These are phyloP conservation scores for Aureoboletus auriporus DNA, from an alignment of 768 basidiomycete genomes.

Conservation along the genomic window DNA sequence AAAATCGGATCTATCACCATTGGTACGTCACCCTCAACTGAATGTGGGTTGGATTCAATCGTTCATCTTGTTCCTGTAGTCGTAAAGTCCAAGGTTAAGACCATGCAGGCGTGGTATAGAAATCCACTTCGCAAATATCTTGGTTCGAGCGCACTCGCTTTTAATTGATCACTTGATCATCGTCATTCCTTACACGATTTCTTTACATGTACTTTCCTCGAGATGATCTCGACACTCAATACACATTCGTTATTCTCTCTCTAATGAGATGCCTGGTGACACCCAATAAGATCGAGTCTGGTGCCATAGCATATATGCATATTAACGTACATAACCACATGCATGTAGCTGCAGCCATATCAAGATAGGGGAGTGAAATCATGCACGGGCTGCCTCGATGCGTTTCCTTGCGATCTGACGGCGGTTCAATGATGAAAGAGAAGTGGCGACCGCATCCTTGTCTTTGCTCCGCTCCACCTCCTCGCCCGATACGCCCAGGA, in stretches of 20 bases:
- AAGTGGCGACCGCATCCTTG: slow-evolving; percentile 50
- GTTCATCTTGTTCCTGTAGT: slow-evolving; percentile 5
- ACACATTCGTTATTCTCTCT: slow-evolving; percentile 8
- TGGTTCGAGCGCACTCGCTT: not conserved
- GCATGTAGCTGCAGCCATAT: slow-evolving; percentile 7
- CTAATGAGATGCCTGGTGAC: not conserved
- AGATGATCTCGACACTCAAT: not conserved
- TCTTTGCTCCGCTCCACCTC: slow-evolving; percentile 93
- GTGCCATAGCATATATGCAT: slow-evolving; percentile 29
- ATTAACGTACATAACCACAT: slow-evolving; percentile 27
- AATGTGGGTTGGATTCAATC: not conserved
- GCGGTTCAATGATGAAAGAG: slow-evolving; percentile 72
- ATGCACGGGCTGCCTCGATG: slow-evolving; percentile 77
- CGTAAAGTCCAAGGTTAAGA: slow-evolving; percentile 1
- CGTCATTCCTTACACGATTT: not conserved
- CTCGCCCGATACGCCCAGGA: slow-evolving; percentile 72
- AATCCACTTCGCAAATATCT: too few species aligned
- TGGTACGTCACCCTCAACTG: slow-evolving; percentile 17
- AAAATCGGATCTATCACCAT: slow-evolving; percentile 24
- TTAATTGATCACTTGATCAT: not conserved
- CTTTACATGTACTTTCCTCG: slow-evolving; percentile 5
- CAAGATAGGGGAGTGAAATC: slow-evolving; percentile 24
- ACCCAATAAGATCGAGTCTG: not conserved
- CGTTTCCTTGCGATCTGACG: slow-evolving; percentile 84
- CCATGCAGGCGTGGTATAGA: slow-evolving; percentile 1